Conservation (phyloP, 2,329 filamentous ascomycete genomes). For the Calonectria ilicicola region DNA sequence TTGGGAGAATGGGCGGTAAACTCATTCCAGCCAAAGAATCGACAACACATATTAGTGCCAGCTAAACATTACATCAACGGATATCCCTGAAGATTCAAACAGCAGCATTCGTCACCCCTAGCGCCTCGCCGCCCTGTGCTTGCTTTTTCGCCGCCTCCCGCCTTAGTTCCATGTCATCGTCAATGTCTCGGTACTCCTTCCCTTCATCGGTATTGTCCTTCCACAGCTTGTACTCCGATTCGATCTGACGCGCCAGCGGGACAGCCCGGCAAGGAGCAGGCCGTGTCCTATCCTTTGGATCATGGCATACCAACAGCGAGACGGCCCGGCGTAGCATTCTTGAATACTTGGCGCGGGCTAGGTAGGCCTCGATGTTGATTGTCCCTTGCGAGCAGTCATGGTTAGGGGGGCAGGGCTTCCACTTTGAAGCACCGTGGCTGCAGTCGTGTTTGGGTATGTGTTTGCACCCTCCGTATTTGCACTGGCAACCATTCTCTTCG, state of each 20-base stretch:
- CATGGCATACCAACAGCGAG: conserved; percentile 38
- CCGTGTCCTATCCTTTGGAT: conserved; percentile 27
- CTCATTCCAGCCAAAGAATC: not conserved
- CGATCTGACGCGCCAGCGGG: conserved; percentile 33
- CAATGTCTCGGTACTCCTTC: conserved; percentile 46
- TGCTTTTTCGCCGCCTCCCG: conserved; percentile 4
- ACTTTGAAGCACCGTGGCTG: conserved; percentile 11
- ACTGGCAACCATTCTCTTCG: conserved; percentile 31
- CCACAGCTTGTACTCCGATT: conserved; percentile 46
- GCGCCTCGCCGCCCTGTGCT: not conserved
- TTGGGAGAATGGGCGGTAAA: not conserved
- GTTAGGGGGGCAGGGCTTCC: conserved; percentile 27
- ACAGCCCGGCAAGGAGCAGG: not conserved
- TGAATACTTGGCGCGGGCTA: conserved; percentile 45
- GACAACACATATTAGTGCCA: not conserved
- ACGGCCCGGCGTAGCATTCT: conserved; percentile 38
- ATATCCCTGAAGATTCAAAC: not conserved
- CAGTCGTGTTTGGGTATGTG: conserved; percentile 31
- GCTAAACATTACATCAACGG: not conserved
- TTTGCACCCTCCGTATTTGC: conserved; percentile 38
- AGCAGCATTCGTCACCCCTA: not conserved
- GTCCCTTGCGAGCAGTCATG: conserved; percentile 36
- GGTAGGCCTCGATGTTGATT: conserved; percentile 47
- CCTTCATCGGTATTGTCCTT: conserved; percentile 46
- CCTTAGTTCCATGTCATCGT: conserved; percentile 38